These are phyloP conservation scores for Gynochthodes officinalis DNA, from an alignment of 257 asterid species.

Conservation along the genomic window DNA sequence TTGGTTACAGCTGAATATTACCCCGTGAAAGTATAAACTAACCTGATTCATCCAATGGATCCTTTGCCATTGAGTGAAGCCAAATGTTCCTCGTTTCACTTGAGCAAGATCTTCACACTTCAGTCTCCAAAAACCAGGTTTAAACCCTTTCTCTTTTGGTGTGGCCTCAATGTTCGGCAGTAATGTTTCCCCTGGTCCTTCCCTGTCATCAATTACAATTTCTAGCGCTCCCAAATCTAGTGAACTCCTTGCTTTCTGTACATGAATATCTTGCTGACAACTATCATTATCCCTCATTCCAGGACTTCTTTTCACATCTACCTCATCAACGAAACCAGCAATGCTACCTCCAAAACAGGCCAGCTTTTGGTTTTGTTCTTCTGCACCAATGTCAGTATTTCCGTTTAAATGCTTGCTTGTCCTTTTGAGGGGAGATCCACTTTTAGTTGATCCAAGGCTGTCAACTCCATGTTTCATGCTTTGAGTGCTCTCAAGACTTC, in stretches of 20 bases:
- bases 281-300: constrained; percentile 26
- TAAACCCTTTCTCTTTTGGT: constrained; percentile 61
- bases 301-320: constrained; percentile 26
- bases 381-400: constrained; percentile 21
- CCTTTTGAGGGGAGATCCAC: constrained; percentile 30
- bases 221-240: constrained; percentile 38
- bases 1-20: neutral
- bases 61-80: constrained; percentile 32
- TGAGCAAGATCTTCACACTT: constrained; percentile 28
- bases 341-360: constrained; percentile 19
- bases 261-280: constrained; percentile 37
- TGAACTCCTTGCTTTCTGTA: constrained; percentile 30
- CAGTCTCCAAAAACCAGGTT: constrained; percentile 43
- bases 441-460: constrained; percentile 21
- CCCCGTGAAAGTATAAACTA: constrained; percentile 9
- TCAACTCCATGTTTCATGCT: constrained; percentile 28
- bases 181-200: constrained; percentile 29
- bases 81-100: constrained; percentile 34
- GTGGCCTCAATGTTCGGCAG: constrained; percentile 35
- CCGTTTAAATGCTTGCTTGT: constrained; percentile 22
- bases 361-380: constrained; percentile 22
- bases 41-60: constrained; percentile 60
- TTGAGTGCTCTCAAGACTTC: constrained; percentile 34
- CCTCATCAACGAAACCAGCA: constrained; percentile 20
- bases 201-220: constrained; percentile 55